Percentiles rank a stretch among this genome's conserved stretches.
phyloP scores from a whole-genome alignment of 805 yeast genomes.

The Yamadazyma nakazawae region DNA sequence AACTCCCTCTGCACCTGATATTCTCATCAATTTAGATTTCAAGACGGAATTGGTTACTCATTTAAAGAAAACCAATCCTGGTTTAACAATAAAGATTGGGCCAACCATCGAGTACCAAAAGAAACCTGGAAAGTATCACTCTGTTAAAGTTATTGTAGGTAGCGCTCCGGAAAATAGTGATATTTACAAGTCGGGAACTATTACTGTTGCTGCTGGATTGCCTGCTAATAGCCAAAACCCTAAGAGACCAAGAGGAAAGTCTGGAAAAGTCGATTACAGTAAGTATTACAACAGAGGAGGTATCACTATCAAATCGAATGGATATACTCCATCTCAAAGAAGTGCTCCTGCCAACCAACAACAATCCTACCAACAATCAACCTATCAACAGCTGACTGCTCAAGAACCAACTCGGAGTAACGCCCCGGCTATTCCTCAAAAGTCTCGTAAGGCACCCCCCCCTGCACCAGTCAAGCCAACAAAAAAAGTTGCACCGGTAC shows the following conservation, averaged over 20 bases:
- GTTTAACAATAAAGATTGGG: conserved; percentile 62
- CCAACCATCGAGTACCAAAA: conserved; percentile 78
- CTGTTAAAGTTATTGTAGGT: conserved; percentile 66
- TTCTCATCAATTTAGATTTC: conserved; percentile 73
- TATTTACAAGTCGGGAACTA: conserved; percentile 81
- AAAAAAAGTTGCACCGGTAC: conserved; percentile 15
- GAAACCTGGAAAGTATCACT: conserved; percentile 82
- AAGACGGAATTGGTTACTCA: conserved; percentile 87
- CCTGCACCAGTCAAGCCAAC: conserved; percentile 8
- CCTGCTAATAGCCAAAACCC: conserved; percentile 71
- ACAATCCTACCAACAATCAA: conserved; percentile 17
- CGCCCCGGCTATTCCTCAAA: conserved; percentile 4
- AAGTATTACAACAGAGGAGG: conserved; percentile 39
- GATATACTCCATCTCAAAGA: conserved; percentile 14
- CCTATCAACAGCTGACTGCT: conserved; percentile 15
- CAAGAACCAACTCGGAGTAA: conserved; percentile 16
- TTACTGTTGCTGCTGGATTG: conserved; percentile 74
- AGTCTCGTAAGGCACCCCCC: conserved; percentile 19
- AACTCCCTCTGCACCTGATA: conserved; percentile 63
- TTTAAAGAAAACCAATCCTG: conserved; percentile 57
- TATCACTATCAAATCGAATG: conserved; percentile 10
- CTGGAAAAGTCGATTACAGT: conserved; percentile 38
- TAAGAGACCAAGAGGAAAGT: conserved; percentile 65
- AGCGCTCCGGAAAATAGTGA: conserved; percentile 62
- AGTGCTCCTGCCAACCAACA: conserved; percentile 21